Conservation (phyloP, 768 basidiomycete genomes). For the Goffeauzyma gilvescens region DNA sequence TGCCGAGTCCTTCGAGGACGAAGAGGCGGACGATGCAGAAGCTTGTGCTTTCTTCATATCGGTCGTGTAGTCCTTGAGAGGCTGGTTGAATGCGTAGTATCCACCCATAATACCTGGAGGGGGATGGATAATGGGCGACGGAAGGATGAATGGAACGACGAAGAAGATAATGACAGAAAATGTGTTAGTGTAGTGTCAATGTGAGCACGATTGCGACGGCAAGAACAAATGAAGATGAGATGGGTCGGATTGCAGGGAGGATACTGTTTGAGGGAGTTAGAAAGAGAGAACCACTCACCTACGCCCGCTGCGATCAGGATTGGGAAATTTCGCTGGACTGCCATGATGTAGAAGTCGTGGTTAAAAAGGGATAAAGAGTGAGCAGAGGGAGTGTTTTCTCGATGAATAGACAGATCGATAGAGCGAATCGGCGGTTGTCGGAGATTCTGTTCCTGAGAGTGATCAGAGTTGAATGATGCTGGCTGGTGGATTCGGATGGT, state of each 20-base stretch:
- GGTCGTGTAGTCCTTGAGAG: constrained; percentile 19
- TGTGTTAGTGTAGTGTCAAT: neutral
- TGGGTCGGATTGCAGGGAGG: no score
- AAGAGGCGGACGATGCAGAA: constrained; percentile 4
- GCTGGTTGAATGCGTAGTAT: constrained; percentile 24
- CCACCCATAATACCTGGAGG: constrained; percentile 22
- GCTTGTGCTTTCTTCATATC: constrained; percentile 11
- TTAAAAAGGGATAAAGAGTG: no score
- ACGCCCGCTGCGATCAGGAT: constrained; percentile 16
- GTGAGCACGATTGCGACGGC: neutral
- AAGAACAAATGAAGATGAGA: no score
- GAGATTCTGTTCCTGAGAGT: no score
- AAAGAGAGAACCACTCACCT: no score
- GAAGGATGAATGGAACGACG: neutral
- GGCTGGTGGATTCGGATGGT: no score
- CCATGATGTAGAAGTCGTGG: constrained; percentile 14
- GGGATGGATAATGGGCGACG: neutral
- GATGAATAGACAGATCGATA: no score
- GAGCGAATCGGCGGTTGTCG: no score
- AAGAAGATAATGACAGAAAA: neutral
- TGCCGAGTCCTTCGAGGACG: neutral
- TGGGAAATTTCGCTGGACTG: constrained; percentile 14
- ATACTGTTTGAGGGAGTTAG: no score
- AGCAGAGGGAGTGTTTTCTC: no score
- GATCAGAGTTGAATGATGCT: no score